Conservation (phyloP, 441 rosid genomes). For the Erodium moschatum region DNA sequence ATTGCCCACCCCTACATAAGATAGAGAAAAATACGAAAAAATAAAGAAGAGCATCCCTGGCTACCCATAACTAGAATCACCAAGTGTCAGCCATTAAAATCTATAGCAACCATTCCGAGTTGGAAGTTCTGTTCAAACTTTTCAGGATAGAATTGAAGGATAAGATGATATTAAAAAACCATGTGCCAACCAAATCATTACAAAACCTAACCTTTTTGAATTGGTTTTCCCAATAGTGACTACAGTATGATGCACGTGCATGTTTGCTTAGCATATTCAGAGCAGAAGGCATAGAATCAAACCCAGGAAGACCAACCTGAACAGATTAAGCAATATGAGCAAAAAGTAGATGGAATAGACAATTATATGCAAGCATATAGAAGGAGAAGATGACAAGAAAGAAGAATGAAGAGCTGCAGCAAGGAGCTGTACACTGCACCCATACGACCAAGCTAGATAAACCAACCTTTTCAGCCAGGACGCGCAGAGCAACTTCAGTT, state of each 20-base stretch:
- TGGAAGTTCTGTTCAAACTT: background rate
- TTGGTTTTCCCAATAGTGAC: conserved; percentile 91
- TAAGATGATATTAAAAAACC: conserved; percentile 3
- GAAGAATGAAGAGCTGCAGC: background rate
- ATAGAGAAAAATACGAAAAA: background rate
- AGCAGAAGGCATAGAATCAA: conserved; percentile 95
- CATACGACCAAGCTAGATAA: conserved; percentile 14
- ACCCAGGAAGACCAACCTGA: conserved; percentile 99
- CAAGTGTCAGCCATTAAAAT: background rate
- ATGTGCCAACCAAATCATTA: conserved; percentile 11
- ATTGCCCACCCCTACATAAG: no score
- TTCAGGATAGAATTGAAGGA: background rate
- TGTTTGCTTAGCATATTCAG: conserved; percentile 85
- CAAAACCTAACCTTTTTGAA: conserved; percentile 69
- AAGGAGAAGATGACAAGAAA: conserved; percentile 1
- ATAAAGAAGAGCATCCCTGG: background rate
- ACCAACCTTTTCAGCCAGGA: conserved; percentile 83
- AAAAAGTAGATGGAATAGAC: conserved; percentile 18
- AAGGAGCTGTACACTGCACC: background rate
- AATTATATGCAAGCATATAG: conserved; percentile 1
- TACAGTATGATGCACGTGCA: conserved; percentile 96
- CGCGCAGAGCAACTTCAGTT: conserved; percentile 97
- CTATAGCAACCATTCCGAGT: background rate
- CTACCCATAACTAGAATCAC: background rate
- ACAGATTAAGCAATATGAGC: conserved; percentile 27